These are phyloP conservation scores for Mitragyna speciosa DNA, from an alignment of 257 asterid genomes.

Conservation along the genomic window DNA sequence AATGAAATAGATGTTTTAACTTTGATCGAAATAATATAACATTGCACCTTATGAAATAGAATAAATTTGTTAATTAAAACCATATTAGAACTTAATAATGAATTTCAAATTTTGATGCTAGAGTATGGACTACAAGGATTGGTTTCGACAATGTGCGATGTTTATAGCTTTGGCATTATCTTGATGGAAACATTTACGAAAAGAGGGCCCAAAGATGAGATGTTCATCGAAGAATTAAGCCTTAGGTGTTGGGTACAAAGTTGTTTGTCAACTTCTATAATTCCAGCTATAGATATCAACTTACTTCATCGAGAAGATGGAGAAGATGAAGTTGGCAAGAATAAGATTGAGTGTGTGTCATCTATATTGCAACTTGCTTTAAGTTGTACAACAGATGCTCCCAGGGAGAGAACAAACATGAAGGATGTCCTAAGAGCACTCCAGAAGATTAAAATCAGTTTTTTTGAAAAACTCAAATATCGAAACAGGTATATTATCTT, in stretches of 20 bases:
- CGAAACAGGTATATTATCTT: neutral
- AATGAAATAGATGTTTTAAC: neutral
- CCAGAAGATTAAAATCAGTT: conserved; percentile 20
- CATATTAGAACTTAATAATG: neutral
- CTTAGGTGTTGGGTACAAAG: conserved; percentile 1
- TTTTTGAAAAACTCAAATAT: neutral
- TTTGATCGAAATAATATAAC: neutral
- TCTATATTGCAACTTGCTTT: conserved; percentile 20
- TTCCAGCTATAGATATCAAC: conserved; percentile 8
- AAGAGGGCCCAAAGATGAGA: conserved; percentile 13
- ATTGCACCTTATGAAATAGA: no score
- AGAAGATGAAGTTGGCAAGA: neutral
- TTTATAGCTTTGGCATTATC: conserved; percentile 20
- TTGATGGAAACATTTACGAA: conserved; percentile 17
- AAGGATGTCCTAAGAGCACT: conserved; percentile 16
- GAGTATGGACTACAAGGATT: neutral
- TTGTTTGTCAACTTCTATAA: conserved; percentile 1
- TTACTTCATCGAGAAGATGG: neutral
- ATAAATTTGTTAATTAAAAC: no score
- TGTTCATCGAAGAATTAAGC: neutral
- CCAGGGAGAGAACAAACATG: conserved; percentile 5
- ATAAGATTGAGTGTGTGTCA: neutral
- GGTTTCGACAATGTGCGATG: conserved; percentile 9
- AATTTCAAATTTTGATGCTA: neutral
- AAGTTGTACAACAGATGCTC: conserved; percentile 14